Conservation (phyloP, 805 yeast genomes). For the Candida tallmaniae region DNA sequence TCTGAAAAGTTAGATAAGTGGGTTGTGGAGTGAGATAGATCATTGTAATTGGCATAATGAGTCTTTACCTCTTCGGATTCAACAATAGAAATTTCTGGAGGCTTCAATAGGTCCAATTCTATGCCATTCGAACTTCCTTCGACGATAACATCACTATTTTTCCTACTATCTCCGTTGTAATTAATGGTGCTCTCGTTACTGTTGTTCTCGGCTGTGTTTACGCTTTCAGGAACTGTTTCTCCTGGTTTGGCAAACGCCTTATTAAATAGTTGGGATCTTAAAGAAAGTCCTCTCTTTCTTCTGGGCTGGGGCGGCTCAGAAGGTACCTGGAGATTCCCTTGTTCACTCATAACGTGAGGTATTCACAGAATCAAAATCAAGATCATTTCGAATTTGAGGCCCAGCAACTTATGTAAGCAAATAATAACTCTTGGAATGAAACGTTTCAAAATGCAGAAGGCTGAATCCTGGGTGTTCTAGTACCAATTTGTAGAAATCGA, state of each 20-base stretch:
- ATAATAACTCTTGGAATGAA: no score
- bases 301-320: background rate
- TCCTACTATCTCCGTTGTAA: background rate
- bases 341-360: no score
- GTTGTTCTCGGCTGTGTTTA: no score
- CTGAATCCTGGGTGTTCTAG: no score
- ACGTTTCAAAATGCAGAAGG: no score
- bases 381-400: no score
- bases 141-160: background rate
- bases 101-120: background rate
- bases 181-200: no score
- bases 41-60: slow-evolving; percentile 11
- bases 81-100: slow-evolving; percentile 21
- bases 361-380: no score
- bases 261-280: slow-evolving; percentile 62
- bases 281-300: slow-evolving; percentile 61
- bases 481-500: no score
- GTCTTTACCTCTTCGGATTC: slow-evolving; percentile 6
- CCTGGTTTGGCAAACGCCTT: slow-evolving; percentile 30
- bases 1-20: slow-evolving; percentile 17
- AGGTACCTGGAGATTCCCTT: no score
- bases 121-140: background rate
- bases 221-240: background rate
- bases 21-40: slow-evolving; percentile 20
- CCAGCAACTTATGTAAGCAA: no score